Evolutionary conservation across 2,329 filamentous ascomycete species (phyloP), one percentile per base, ranked within the genome.

Genomic region (Aschersonia sp.): DNA sequence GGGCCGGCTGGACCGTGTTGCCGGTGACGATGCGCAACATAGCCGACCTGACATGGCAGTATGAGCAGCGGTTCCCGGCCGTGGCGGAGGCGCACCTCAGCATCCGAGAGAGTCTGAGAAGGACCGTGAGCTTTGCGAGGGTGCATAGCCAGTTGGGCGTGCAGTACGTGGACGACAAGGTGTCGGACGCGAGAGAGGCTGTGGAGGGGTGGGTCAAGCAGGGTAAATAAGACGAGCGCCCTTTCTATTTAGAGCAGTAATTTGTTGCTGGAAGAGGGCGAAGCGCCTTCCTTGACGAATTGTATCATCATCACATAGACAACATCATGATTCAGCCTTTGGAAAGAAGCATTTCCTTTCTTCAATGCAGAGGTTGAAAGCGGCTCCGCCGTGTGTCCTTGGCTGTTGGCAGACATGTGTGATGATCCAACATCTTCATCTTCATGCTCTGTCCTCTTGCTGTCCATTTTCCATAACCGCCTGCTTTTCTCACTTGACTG

Each of bases 1-100:
- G 81, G 48, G 85, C 88, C 48, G 88, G 86, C 50, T 92, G 88
- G 79, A 73, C 81, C 51, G 81, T 95, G 40, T 69, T 98, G 45
- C 92, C 92, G 43, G 73, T 92, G 53, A 98, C 92, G 41, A 94
- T 88, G 76, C 72, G 79, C 63, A 98, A 98, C 66, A 79, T 94
- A 31, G 81, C 83, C 42, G 82, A 90, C 60, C 71, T 97, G 61
- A 70, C 84, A 43, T 98, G 92, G 92, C 81, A 79, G 62, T 98
- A 92, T 64, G 92, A 98, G 79, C 78, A 94, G 74, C 80, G 76
- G 58, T 85, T 89, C 61, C 92, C 92, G 5, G 83, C 76, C 14
- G 64, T 98, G 47, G 84, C 87, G 14, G 82, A 95, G 56, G 78
- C 85, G 49, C 92, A 98, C 68, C 57, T 90, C 51, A 70, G 75